Conservation (phyloP, 176 grass and related monocot species). For the Carex kokanica region DNA sequence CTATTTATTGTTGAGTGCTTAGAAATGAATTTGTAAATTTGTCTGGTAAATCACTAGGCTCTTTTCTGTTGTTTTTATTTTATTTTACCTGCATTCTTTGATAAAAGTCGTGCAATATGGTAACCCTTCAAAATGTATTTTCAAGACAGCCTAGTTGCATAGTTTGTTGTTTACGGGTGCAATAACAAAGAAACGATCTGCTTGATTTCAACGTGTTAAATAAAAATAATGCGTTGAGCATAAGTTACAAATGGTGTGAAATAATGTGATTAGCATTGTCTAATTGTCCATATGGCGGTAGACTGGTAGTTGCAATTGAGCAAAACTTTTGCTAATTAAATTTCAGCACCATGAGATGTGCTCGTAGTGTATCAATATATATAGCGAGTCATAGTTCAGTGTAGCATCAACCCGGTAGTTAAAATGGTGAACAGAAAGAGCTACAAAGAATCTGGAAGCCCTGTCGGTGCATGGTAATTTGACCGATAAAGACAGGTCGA, state of each 20-base stretch:
- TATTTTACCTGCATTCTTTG: background rate
- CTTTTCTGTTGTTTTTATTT: background rate
- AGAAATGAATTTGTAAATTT: background rate
- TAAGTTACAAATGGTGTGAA: background rate
- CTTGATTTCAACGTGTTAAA: constrained; percentile 7
- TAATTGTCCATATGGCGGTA: background rate
- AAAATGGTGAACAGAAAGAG: background rate
- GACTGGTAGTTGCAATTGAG: background rate
- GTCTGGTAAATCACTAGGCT: background rate
- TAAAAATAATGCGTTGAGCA: background rate
- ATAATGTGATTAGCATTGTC: background rate
- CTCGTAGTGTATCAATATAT: background rate
- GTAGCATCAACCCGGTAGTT: background rate
- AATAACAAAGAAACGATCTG: background rate
- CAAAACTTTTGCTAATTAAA: background rate
- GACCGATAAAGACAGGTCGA: background rate
- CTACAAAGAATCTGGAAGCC: background rate
- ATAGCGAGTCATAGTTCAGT: background rate
- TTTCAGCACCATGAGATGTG: background rate
- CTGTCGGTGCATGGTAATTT: constrained; percentile 9
- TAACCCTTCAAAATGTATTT: background rate
- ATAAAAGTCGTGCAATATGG: background rate
- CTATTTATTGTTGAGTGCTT: background rate
- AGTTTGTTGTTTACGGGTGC: background rate
- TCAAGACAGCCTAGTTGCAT: too few relatives aligned